These are phyloP conservation scores for Corchorus capsularis DNA, from an alignment of 345 rosid species.

Conservation along the genomic window DNA sequence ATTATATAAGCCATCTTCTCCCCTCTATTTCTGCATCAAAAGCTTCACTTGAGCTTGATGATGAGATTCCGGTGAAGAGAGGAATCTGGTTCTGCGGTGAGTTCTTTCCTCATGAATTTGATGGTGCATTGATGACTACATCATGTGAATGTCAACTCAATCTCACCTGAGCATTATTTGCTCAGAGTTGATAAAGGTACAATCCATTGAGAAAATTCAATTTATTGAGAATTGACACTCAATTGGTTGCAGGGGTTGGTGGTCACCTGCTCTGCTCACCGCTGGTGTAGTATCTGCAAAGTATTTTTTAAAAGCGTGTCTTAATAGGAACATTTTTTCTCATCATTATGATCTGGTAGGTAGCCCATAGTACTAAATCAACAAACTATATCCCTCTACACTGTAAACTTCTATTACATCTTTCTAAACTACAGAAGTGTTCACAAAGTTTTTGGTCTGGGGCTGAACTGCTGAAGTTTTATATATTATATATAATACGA, in stretches of 20 bases:
- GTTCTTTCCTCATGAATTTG: constrained; percentile 3
- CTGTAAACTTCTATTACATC: too few relatives aligned
- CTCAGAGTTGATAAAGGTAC: not conserved
- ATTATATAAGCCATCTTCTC: constrained; percentile 82
- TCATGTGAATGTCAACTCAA: not conserved
- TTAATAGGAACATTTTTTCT: constrained; percentile 65
- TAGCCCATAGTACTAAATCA: too few relatives aligned
- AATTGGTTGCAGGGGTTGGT: constrained; percentile 73
- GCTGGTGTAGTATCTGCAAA: constrained; percentile 73
- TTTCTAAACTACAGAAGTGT: too few relatives aligned
- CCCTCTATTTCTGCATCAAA: constrained; percentile 83
- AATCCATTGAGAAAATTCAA: not conserved
- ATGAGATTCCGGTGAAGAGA: constrained; percentile 76
- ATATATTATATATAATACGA: too few relatives aligned
- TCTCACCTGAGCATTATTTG: not conserved
- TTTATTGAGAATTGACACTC: not conserved
- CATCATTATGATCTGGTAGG: constrained; percentile 87
- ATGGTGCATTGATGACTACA: not conserved
- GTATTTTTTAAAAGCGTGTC: constrained; percentile 64
- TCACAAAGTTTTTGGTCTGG: too few relatives aligned
- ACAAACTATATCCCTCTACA: too few relatives aligned
- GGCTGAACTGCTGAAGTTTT: too few relatives aligned
- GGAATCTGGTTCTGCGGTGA: constrained; percentile 85
- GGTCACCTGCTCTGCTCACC: constrained; percentile 75
- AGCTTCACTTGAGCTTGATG: constrained; percentile 73